Evolutionary conservation across 2,329 filamentous ascomycete genomes (phyloP).

Genomic region (Fusarium decemcellulare): DNA sequence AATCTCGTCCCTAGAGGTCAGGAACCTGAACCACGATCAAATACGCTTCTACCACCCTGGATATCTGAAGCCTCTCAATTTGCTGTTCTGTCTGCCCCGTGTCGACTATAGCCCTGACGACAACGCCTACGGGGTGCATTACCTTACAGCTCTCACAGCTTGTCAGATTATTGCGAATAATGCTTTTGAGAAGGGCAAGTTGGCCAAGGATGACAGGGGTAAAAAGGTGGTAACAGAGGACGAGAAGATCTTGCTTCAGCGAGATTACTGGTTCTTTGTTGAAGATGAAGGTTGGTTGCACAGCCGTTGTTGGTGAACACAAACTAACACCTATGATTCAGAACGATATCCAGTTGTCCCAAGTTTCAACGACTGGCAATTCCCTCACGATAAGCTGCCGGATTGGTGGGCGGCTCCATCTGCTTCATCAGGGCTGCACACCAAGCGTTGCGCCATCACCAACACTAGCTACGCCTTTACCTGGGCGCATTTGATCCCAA

Average conservation of each 20-base stretch:
- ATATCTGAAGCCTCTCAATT: constrained; percentile 33
- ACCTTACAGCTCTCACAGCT: constrained; percentile 26
- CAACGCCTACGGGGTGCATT: constrained; percentile 27
- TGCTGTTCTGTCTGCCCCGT: constrained; percentile 36
- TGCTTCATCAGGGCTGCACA: not conserved
- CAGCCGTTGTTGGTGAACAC: not conserved
- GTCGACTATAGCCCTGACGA: constrained; percentile 22
- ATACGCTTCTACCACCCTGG: constrained; percentile 41
- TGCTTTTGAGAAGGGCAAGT: constrained; percentile 17
- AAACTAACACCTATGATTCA: constrained; percentile 2
- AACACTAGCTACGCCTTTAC: constrained; percentile 41
- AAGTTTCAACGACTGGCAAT: constrained; percentile 38
- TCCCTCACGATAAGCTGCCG: constrained; percentile 33
- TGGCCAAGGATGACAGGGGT: constrained; percentile 25
- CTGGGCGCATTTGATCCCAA: constrained; percentile 32
- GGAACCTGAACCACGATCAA: constrained; percentile 36
- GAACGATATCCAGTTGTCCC: constrained; percentile 38
- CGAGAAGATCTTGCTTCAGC: constrained; percentile 21
- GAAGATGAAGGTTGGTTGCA: constrained; percentile 27
- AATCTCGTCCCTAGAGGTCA: constrained; percentile 34
- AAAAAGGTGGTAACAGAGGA: constrained; percentile 11
- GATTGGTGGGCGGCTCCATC: constrained; percentile 30
- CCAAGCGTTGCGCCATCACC: constrained; percentile 33
- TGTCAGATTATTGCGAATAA: constrained; percentile 40
- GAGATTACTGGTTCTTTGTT: constrained; percentile 40